Evolutionary conservation across 1,139 yeast genomes (phyloP).

Genomic region (Saccharomyces hybrid): DNA sequence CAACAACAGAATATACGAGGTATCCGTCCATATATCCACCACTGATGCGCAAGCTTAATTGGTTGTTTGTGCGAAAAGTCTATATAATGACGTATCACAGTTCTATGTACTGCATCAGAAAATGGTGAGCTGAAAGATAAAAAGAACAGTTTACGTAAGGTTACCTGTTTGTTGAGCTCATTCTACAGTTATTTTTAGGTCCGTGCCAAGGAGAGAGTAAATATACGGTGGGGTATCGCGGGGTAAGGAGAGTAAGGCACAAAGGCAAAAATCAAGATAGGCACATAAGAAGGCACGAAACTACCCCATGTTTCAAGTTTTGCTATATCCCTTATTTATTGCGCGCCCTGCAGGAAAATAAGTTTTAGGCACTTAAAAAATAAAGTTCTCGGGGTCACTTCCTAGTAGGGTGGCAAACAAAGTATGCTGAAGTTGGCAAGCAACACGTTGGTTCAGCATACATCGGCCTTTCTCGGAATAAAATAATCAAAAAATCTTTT

Average conservation of each 20-base stretch:
- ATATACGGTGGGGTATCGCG: neutral
- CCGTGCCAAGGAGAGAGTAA: neutral
- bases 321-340: neutral
- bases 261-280: neutral
- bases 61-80: neutral
- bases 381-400: neutral
- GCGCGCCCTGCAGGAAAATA: neutral
- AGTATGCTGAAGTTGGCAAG: neutral
- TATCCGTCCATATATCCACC: neutral
- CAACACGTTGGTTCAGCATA: neutral
- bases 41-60: neutral
- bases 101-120: neutral
- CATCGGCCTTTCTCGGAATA: neutral
- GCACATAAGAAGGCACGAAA: neutral
- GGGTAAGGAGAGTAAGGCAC: neutral
- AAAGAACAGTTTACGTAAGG: neutral
- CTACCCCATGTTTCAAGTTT: neutral
- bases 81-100: neutral
- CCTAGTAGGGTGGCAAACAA: neutral
- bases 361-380: neutral
- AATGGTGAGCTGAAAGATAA: neutral
- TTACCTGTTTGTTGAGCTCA: neutral
- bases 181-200: neutral
- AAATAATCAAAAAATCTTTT: neutral
- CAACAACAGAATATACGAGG: neutral